These are phyloP conservation scores for Entrophospora sp. DNA, from an alignment of 192 early-diverging fungal species.

Conservation along the genomic window DNA sequence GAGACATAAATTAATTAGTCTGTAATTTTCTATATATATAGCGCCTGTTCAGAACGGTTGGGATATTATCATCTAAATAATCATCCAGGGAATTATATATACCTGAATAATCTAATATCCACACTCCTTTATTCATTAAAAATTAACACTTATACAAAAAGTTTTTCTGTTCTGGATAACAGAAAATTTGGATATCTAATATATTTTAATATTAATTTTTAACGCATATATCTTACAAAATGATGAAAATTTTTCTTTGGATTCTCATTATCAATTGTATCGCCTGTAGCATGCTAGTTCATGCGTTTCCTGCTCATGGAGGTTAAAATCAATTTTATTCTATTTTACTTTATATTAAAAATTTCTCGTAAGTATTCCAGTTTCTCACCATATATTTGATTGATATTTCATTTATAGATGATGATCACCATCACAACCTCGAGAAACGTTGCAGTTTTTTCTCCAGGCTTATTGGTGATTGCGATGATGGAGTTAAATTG, in stretches of 20 bases:
- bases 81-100: too few species aligned
- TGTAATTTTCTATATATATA: conserved; percentile 23
- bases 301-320: conserved; percentile 17
- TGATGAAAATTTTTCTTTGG: conserved; percentile 17
- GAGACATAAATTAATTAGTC: conserved; percentile 22
- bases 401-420: conserved; percentile 7
- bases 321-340: conserved; percentile 20
- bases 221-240: conserved; percentile 5
- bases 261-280: conserved; percentile 18
- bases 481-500: neutral
- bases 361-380: conserved; percentile 13
- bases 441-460: conserved; percentile 8
- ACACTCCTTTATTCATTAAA: conserved; percentile 16
- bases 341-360: conserved; percentile 22
- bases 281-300: conserved; percentile 13
- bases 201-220: conserved; percentile 12
- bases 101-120: too few species aligned
- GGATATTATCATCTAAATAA: conserved; percentile 8
- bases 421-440: neutral
- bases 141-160: conserved; percentile 16
- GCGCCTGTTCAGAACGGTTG: conserved; percentile 18
- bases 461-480: neutral
- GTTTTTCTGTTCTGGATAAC: conserved; percentile 20
- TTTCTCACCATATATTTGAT: conserved; percentile 6
- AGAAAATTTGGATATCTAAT: conserved; percentile 15